Evolutionary conservation across 2,329 filamentous ascomycete genomes (phyloP).

Genomic region (Sordariomycetes sp.): DNA sequence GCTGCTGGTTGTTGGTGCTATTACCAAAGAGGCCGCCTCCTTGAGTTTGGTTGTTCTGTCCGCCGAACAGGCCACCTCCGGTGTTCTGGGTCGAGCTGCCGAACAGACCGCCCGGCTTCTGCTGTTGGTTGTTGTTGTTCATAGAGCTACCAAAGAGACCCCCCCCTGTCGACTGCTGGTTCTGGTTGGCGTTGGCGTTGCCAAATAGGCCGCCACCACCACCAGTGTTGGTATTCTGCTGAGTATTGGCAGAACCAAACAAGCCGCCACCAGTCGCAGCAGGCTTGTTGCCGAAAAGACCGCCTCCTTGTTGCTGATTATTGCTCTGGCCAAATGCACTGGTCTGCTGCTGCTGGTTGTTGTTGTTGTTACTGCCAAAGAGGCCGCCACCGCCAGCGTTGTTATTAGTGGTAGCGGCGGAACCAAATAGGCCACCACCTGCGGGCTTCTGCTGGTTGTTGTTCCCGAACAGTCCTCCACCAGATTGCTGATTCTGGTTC

Average conservation of each 20-base stretch:
- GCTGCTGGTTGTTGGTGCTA: constrained; percentile 33
- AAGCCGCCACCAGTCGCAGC: constrained; percentile 27
- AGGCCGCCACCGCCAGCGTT: constrained; percentile 27
- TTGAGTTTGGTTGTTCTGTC: constrained; percentile 34
- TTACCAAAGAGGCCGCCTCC: constrained; percentile 35
- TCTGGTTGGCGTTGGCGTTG: constrained; percentile 15
- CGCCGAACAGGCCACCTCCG: constrained; percentile 40
- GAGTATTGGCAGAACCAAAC: constrained; percentile 31
- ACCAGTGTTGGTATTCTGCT: constrained; percentile 22
- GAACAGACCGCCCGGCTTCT: constrained; percentile 31
- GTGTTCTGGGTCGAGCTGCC: constrained; percentile 32
- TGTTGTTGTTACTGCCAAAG: constrained; percentile 32
- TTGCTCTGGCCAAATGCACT: constrained; percentile 11
- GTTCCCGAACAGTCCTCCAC: constrained; percentile 45
- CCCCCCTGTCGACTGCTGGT: constrained; percentile 24
- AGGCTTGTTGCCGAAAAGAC: constrained; percentile 7
- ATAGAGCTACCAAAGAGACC: constrained; percentile 37
- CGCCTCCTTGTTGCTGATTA: constrained; percentile 12
- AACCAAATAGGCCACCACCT: constrained; percentile 37
- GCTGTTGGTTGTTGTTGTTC: constrained; percentile 21
- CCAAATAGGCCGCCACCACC: constrained; percentile 15
- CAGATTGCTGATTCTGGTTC: constrained; percentile 28
- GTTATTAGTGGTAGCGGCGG: constrained; percentile 10
- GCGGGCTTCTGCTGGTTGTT: constrained; percentile 15
- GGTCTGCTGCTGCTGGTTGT: constrained; percentile 21